Evolutionary conservation across 345 rosid genomes (phyloP).

Genomic region (Eucalyptus coolabah): DNA sequence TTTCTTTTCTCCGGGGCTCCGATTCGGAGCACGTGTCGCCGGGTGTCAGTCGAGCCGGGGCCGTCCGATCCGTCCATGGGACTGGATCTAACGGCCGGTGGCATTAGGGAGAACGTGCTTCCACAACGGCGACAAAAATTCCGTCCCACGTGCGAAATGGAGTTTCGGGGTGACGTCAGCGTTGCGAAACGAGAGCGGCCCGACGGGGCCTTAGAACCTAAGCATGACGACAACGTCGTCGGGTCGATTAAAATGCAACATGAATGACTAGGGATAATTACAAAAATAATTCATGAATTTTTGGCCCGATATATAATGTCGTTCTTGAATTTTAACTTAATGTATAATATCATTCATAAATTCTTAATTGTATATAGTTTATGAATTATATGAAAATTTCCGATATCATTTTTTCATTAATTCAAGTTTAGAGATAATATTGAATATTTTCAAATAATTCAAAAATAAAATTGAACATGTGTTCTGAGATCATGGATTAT

Average conservation of each 20-base stretch:
- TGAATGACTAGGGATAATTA: not conserved
- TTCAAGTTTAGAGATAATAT: too few species aligned
- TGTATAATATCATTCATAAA: accelerated
- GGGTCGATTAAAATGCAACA: not conserved
- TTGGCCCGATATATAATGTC: accelerated
- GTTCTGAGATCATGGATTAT: accelerated
- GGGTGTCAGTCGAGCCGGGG: not conserved
- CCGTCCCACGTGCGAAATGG: not conserved
- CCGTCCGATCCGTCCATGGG: not conserved
- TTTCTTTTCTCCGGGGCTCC: not conserved
- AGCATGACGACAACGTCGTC: not conserved
- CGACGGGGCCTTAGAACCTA: not conserved
- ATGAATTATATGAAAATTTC: not conserved
- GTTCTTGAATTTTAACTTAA: not conserved
- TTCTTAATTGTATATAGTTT: not conserved
- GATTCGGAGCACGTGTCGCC: not conserved
- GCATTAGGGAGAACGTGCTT: not conserved
- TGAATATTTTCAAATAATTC: too few species aligned
- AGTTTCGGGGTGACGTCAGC: not conserved
- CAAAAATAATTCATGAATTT: not conserved
- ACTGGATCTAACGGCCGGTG: not conserved
- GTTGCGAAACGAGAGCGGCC: not conserved
- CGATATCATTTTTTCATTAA: too few species aligned
- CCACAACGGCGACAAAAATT: not conserved
- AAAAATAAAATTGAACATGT: not conserved